Evolutionary conservation across 306 rosid genomes (phyloP).

Genomic region (Begonia fuchsioides): DNA sequence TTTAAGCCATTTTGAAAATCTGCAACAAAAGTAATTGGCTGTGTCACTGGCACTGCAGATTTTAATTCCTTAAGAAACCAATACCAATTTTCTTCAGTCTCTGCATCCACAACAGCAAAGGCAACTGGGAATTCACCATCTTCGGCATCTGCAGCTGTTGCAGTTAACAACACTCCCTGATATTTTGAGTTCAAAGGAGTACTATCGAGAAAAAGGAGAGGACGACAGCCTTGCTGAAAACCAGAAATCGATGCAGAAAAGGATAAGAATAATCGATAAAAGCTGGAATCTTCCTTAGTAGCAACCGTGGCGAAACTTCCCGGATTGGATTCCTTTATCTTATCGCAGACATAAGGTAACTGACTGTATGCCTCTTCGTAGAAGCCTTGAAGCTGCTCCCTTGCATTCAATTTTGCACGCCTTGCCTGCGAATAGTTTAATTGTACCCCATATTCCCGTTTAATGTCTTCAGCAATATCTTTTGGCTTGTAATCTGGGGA

Average conservation of each 20-base stretch:
- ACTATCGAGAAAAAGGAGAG: slow-evolving; percentile 79
- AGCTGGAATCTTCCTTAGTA: slow-evolving; percentile 88
- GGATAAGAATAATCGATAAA: slow-evolving; percentile 79
- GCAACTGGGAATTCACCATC: slow-evolving; percentile 82
- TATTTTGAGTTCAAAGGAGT: slow-evolving; percentile 82
- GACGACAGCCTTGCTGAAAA: slow-evolving; percentile 79
- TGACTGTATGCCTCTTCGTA: slow-evolving; percentile 84
- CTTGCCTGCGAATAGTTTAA: slow-evolving; percentile 95
- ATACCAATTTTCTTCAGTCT: slow-evolving; percentile 76
- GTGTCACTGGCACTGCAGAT: slow-evolving; percentile 36
- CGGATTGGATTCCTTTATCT: slow-evolving; percentile 79
- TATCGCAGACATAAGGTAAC: slow-evolving; percentile 76
- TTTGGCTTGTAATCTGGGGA: slow-evolving; percentile 91
- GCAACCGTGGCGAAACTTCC: slow-evolving; percentile 80
- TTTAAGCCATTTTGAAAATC: slow-evolving; percentile 67
- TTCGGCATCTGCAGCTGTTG: slow-evolving; percentile 74
- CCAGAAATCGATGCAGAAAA: slow-evolving; percentile 75
- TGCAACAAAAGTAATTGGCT: slow-evolving; percentile 73
- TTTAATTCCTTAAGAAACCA: slow-evolving; percentile 81
- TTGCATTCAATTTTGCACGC: slow-evolving; percentile 95
- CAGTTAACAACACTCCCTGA: slow-evolving; percentile 72
- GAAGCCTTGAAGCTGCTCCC: slow-evolving; percentile 96
- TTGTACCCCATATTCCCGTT: slow-evolving; percentile 86
- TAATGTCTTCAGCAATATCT: slow-evolving; percentile 90
- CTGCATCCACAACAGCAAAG: slow-evolving; percentile 80